Evolutionary conservation across 2,329 filamentous ascomycete genomes (phyloP).

Genomic region (Elsinoe ampelina): DNA sequence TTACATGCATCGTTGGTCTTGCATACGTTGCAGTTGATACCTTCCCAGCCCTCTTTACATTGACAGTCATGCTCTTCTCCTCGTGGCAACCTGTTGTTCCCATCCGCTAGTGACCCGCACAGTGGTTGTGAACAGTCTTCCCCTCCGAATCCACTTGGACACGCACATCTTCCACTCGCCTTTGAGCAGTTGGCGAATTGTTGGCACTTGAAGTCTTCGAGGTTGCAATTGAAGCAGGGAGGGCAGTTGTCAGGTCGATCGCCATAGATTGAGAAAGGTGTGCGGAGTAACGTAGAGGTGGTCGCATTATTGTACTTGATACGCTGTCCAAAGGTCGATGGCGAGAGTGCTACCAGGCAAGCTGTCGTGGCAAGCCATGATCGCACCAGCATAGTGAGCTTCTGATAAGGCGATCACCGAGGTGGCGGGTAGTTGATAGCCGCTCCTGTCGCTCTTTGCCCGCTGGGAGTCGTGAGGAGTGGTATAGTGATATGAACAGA

Average conservation of each 20-base stretch:
- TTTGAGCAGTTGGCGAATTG: constrained; percentile 86
- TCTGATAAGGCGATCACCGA: background rate
- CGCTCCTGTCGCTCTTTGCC: background rate
- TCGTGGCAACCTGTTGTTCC: constrained; percentile 67
- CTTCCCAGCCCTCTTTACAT: constrained; percentile 88
- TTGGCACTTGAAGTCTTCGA: constrained; percentile 82
- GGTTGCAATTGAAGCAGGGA: constrained; percentile 94
- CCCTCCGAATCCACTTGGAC: constrained; percentile 84
- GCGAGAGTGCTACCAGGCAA: background rate
- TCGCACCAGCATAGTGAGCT: constrained; percentile 6
- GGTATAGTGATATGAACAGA: background rate
- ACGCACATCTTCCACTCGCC: constrained; percentile 85
- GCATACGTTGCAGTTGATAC: constrained; percentile 96
- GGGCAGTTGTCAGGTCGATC: constrained; percentile 69
- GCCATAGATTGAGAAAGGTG: constrained; percentile 60
- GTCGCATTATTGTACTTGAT: constrained; percentile 13
- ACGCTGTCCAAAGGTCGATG: constrained; percentile 4
- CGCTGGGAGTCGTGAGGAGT: background rate
- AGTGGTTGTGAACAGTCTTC: constrained; percentile 87
- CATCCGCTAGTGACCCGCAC: constrained; percentile 79
- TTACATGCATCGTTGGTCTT: constrained; percentile 74
- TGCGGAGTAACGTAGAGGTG: constrained; percentile 37
- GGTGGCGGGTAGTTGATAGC: background rate
- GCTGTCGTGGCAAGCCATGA: constrained; percentile 5
- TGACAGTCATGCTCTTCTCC: constrained; percentile 58